These are phyloP conservation scores for Pinus albicaulis DNA, from an alignment of 75 land plant species.

Conservation along the genomic window DNA sequence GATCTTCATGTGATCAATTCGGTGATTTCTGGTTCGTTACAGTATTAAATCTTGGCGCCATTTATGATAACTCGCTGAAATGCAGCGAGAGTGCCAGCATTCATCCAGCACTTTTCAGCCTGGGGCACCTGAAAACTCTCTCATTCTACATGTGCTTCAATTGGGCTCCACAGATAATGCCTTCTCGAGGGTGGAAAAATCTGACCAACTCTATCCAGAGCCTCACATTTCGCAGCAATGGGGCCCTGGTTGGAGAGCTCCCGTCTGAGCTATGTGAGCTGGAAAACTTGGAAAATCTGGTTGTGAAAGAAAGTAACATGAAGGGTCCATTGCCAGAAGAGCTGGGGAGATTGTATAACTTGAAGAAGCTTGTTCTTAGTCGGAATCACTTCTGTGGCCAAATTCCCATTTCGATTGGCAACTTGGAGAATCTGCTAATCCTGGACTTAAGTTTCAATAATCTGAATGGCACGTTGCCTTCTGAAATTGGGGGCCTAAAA, in stretches of 20 bases:
- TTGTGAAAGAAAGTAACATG: conserved; percentile 16
- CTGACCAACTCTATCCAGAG: conserved; percentile 25
- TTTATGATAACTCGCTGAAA: conserved; percentile 36
- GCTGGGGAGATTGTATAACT: conserved; percentile 3
- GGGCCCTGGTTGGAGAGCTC: neutral
- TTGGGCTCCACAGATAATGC: conserved; percentile 21
- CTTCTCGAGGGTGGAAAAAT: conserved; percentile 23
- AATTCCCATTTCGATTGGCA: conserved; percentile 7
- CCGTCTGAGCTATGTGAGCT: conserved; percentile 5
- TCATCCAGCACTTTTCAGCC: conserved; percentile 28
- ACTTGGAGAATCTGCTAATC: conserved; percentile 7
- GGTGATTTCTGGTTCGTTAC: conserved; percentile 49
- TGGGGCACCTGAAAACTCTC: conserved; percentile 40
- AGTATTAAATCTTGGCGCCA: conserved; percentile 23
- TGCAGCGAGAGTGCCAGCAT: conserved; percentile 31
- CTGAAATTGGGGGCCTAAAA: neutral
- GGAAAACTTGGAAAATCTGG: neutral
- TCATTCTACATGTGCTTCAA: conserved; percentile 55
- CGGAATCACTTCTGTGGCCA: conserved; percentile 10
- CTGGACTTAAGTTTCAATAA: conserved; percentile 1
- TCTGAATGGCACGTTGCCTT: neutral
- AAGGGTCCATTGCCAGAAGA: conserved; percentile 17
- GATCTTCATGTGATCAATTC: conserved; percentile 39
- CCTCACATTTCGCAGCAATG: conserved; percentile 42
- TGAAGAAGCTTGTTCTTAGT: conserved; percentile 6